Evolutionary conservation across 2,329 filamentous ascomycete genomes (phyloP).

Genomic region (Fusarium illudens): DNA sequence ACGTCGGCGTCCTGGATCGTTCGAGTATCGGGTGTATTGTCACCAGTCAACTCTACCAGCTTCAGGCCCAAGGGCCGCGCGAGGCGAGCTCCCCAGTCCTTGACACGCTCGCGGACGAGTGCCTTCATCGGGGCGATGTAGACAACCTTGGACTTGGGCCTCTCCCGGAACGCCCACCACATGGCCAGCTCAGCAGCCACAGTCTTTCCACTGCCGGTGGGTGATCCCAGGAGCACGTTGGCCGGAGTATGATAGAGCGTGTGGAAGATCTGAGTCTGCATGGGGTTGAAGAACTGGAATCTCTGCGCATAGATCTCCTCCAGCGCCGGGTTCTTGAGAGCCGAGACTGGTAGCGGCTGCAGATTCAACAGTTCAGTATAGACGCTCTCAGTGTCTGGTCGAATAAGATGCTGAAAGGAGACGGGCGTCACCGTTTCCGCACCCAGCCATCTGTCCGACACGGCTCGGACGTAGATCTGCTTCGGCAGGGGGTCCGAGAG

Average conservation of each 20-base stretch:
- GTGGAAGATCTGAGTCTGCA: conserved; percentile 99
- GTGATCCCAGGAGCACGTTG: conserved; percentile 94
- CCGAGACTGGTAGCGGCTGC: conserved; percentile 86
- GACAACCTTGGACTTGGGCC: conserved; percentile 94
- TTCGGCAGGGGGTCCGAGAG: conserved; percentile 90
- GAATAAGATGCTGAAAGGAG: conserved; percentile 96
- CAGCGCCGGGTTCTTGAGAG: conserved; percentile 84
- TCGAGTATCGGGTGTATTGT: conserved; percentile 96
- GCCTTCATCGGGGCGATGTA: conserved; percentile 99
- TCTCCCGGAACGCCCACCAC: conserved; percentile 99
- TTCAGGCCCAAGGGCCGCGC: conserved; percentile 85
- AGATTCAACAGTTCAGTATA: conserved; percentile 94
- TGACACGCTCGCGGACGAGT: conserved; percentile 92
- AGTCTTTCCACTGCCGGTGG: conserved; percentile 97
- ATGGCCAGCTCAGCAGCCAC: conserved; percentile 95
- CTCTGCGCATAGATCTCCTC: conserved; percentile 89
- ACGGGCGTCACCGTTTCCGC: conserved; percentile 95
- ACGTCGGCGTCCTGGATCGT: conserved; percentile 97
- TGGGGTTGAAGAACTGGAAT: conserved; percentile 98
- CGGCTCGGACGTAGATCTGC: conserved; percentile 93
- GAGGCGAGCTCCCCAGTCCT: conserved; percentile 89
- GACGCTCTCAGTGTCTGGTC: conserved; percentile 95
- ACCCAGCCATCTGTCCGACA: conserved; percentile 96
- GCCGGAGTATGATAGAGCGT: conserved; percentile 91
- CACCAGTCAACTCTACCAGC: conserved; percentile 92